Evolutionary conservation across 2,329 filamentous ascomycete species (phyloP), one percentile per base, ranked within the genome.

Genomic region (Cercospora nicotianae): DNA sequence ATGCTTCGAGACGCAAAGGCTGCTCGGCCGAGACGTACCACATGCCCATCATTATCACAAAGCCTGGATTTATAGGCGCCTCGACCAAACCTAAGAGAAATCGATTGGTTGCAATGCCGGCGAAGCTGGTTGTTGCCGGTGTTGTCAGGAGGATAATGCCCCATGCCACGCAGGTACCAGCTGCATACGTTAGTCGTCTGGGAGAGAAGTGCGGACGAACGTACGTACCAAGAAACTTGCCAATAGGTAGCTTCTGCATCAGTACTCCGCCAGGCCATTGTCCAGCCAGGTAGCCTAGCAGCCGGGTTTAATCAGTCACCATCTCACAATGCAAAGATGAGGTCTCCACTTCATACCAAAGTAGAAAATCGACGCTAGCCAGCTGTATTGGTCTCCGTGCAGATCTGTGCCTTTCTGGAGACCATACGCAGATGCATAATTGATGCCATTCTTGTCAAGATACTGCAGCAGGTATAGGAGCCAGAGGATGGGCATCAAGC

Each of bases 1-100:
- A 89, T 0, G 83, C 79, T 60, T 85, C 85, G 6, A 87, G 80
- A 0, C 86, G 82, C 4, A 87, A 75, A 0, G 83, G 83, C 71
- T 86, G 84, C 73, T 86, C 83, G 2, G 63, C 48, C 4, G 75
- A 74, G 1, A 79, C 82, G 62, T 74, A 77, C 74, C 78, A 80
- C 73, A 79, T 77, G 18, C 72, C 72, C 75, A 79, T 79, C 53
- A 80, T 75, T 8, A 80, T 64, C 6, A 75, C 72, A 62, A 79
- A 79, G 0, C 78, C 77, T 0, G 79, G 79, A 48, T 79, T 79
- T n/a, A 79, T 73, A 1, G 75, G 76, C 2, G 76, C 72, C 68
- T 81, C 79, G 5, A 79, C 69, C 3, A 77, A 71, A 5, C 79
- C 79, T 1, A 80, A 74, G 2, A 81, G 74, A 66, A 80, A 80